Evolutionary conservation across 2,329 filamentous ascomycete genomes (phyloP), one percentile per base, ranked within the genome.

Genomic region (Trichothecium roseum): DNA sequence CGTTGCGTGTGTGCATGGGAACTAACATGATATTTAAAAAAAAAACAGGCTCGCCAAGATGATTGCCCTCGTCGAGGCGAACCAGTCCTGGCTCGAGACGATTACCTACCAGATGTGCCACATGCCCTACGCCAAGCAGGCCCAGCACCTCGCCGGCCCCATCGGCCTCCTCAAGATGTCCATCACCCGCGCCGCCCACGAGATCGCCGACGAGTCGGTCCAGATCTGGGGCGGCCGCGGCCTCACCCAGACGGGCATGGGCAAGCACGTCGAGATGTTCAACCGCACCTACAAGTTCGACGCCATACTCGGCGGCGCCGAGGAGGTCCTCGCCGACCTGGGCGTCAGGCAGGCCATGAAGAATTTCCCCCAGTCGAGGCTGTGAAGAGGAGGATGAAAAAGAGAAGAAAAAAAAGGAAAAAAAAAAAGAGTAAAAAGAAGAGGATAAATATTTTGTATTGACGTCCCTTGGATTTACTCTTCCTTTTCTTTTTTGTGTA

Each of bases 91-190:
- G 84, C 72, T 91, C 33, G 85, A 93, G 57, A 76, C 74, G 29
- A 78, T 91, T 51, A 86, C 84, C 15, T 85, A 86, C 64, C 85
- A 93, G 54, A 93, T 93, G 85, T 81, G 73, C 63, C 69, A 85
- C 55, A 85, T 93, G 82, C 72, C 73, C 24, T 91, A 93, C 59
- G 68, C 72, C 36, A 63, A 89, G 53, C 85, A 93, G 56, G 68
- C 81, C 17, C 75, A 76, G 51, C 70, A 81, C 47, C 72, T 93
- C 2, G 82, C 81, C 36, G 86, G 86, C 0, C 84, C 85, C 18
- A 87, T 93, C 43, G 85, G 78, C 8, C 68, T 93, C 16, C 71
- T 93, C 39, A 94, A 94, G 63, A 83, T 81, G 57, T 82, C 77
- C 57, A 64, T 69, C 32, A 93, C 86, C 5, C 73, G 84, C 22